Evolutionary conservation across 257 asterid genomes (phyloP).

Genomic region (Paraleonurus japonicus): DNA sequence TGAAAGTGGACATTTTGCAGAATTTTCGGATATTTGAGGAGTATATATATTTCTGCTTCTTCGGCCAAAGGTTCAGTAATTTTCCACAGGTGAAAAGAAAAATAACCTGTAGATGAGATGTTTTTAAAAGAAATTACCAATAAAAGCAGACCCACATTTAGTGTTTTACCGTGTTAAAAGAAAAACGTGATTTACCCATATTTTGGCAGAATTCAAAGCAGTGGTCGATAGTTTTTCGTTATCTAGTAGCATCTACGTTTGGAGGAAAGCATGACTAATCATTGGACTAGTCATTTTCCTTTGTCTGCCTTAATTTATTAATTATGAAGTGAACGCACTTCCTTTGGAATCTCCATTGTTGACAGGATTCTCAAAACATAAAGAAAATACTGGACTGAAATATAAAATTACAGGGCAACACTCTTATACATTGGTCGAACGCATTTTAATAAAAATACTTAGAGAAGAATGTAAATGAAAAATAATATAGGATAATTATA

Average conservation of each 20-base stretch:
- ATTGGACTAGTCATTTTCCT: slow-evolving; percentile 1
- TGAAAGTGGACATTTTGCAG: too few species aligned
- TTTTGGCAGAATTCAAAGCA: neutral
- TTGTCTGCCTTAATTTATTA: neutral
- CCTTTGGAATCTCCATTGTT: neutral
- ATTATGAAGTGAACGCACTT: neutral
- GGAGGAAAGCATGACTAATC: neutral
- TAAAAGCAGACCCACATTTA: neutral
- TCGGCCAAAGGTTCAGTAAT: neutral
- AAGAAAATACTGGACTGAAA: neutral
- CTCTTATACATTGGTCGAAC: too few species aligned
- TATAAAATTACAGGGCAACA: too few species aligned
- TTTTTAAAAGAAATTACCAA: neutral
- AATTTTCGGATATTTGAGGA: too few species aligned
- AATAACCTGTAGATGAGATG: neutral
- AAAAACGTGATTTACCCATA: neutral
- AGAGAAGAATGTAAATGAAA: too few species aligned
- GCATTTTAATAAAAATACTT: too few species aligned
- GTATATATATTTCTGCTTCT: too few species aligned
- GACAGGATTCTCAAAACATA: neutral
- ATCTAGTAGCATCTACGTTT: neutral
- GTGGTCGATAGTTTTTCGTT: too few species aligned
- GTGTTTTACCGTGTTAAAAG: neutral
- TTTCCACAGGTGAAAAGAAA: neutral
- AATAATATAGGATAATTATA: too few species aligned